Conservation (phyloP, 371 early-diverging fungal genomes). For the Mycotypha africana region DNA sequence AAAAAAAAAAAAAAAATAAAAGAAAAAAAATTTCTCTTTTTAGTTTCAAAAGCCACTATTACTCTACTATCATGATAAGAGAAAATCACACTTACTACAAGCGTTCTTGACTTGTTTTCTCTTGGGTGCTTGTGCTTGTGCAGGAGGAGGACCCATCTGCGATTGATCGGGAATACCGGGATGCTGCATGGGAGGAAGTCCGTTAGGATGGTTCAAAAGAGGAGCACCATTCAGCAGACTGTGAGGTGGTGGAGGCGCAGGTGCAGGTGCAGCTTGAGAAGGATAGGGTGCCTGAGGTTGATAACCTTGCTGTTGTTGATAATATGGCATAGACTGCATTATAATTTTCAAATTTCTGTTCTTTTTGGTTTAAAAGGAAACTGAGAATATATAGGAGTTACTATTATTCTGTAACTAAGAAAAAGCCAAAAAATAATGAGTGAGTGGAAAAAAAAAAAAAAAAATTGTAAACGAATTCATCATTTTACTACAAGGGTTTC, state of each 20-base stretch:
- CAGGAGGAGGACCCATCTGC: conserved; percentile 2
- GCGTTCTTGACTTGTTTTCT: conserved; percentile 48
- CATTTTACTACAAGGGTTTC: conserved; percentile 7
- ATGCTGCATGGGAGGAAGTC: conserved; percentile 31
- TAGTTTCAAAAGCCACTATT: too few species aligned
- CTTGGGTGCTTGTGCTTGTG: conserved; percentile 18
- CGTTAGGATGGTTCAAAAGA: conserved; percentile 20
- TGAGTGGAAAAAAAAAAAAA: conserved; percentile 4
- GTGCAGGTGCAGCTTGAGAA: conserved; percentile 7
- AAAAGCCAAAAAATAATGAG: conserved; percentile 2
- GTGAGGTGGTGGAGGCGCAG: conserved; percentile 4
- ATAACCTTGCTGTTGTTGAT: conserved; percentile 29
- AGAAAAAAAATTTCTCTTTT: neutral
- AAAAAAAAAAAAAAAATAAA: conserved; percentile 1
- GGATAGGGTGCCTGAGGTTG: conserved; percentile 30
- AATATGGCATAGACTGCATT: conserved; percentile 35
- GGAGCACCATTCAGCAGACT: conserved; percentile 16
- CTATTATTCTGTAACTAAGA: conserved; percentile 2
- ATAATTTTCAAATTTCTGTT: neutral
- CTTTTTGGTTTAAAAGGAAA: too few species aligned
- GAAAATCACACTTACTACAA: conserved; percentile 41
- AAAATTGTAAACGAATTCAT: conserved; percentile 1
- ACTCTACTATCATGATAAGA: too few species aligned
- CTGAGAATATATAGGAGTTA: conserved; percentile 10
- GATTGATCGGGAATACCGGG: conserved; percentile 17